Conservation (phyloP, 1,139 yeast genomes). For the Hansenula sp. region DNA sequence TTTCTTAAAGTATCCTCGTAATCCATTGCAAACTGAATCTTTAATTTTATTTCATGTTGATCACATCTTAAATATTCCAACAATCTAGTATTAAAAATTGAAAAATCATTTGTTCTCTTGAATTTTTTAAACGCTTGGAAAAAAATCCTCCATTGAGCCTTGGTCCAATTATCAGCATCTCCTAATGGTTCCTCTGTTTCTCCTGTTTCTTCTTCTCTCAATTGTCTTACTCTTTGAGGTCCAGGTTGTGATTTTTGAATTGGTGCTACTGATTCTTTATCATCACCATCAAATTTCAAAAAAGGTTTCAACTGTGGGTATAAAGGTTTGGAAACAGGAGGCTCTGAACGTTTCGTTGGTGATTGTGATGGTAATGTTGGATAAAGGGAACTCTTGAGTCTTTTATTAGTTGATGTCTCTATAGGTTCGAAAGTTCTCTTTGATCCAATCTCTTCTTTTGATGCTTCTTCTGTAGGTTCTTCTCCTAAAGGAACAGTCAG, state of each 20-base stretch:
- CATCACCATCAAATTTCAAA: neutral
- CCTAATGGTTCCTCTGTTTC: conserved; percentile 1
- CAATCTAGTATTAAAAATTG: conserved; percentile 9
- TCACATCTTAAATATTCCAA: conserved; percentile 15
- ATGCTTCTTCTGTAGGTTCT: neutral
- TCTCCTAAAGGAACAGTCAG: conserved; percentile 4
- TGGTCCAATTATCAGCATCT: conserved; percentile 17
- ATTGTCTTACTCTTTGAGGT: too few species aligned
- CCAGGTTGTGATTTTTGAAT: neutral
- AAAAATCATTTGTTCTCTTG: conserved; percentile 6
- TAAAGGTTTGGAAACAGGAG: neutral
- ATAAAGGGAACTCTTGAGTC: neutral
- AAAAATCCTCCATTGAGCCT: conserved; percentile 18
- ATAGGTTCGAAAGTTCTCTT: neutral
- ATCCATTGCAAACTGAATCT: conserved; percentile 13
- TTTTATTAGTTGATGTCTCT: conserved; percentile 3
- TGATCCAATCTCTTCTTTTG: neutral
- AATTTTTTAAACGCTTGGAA: conserved; percentile 8
- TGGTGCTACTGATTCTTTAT: neutral
- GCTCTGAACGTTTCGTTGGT: neutral
- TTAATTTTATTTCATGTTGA: conserved; percentile 14
- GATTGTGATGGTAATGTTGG: conserved; percentile 1
- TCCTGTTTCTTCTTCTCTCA: too few species aligned
- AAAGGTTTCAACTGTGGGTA: neutral
- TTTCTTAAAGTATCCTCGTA: neutral